Conservation (phyloP, 1,284 basidiomycete genomes). For the Ceratobasidium theobromae region DNA sequence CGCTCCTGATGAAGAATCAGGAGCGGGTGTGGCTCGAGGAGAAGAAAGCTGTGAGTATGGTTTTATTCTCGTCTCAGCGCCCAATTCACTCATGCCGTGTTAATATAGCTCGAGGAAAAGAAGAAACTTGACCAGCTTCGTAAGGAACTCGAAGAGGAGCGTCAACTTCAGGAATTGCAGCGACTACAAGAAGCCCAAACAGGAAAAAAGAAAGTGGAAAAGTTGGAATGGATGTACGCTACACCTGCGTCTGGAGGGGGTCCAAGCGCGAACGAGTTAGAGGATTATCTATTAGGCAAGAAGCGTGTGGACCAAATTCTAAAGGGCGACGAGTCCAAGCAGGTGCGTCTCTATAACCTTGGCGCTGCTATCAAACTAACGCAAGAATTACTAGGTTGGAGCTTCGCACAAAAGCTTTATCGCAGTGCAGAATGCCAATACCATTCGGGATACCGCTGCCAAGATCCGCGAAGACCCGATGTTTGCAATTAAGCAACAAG, state of each 20-base stretch:
- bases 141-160: slow-evolving; percentile 96
- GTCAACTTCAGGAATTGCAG: slow-evolving; percentile 94
- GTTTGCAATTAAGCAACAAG: slow-evolving; percentile 95
- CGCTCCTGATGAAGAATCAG: slow-evolving; percentile 97
- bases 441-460: slow-evolving; percentile 80
- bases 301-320: slow-evolving; percentile 96
- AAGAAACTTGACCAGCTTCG: slow-evolving; percentile 96
- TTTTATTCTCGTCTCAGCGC: neutral
- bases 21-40: slow-evolving; percentile 99
- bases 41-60: slow-evolving; percentile 80
- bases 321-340: slow-evolving; percentile 84
- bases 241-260: slow-evolving; percentile 85
- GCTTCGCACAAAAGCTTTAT: slow-evolving; percentile 87
- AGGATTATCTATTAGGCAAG: slow-evolving; percentile 98
- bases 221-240: slow-evolving; percentile 98
- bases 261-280: slow-evolving; percentile 86
- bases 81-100: neutral
- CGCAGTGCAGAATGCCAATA: slow-evolving; percentile 91
- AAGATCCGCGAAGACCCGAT: slow-evolving; percentile 97
- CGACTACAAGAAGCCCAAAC: slow-evolving; percentile 91
- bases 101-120: slow-evolving; percentile 84
- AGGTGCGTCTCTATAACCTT: slow-evolving; percentile 53
- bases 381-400: slow-evolving; percentile 59
- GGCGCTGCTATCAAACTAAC: slow-evolving; percentile 4
- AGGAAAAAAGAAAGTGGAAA: slow-evolving; percentile 90